Evolutionary conservation across 1,284 basidiomycete species (phyloP).

Genomic region (Hemileia vastatrix): DNA sequence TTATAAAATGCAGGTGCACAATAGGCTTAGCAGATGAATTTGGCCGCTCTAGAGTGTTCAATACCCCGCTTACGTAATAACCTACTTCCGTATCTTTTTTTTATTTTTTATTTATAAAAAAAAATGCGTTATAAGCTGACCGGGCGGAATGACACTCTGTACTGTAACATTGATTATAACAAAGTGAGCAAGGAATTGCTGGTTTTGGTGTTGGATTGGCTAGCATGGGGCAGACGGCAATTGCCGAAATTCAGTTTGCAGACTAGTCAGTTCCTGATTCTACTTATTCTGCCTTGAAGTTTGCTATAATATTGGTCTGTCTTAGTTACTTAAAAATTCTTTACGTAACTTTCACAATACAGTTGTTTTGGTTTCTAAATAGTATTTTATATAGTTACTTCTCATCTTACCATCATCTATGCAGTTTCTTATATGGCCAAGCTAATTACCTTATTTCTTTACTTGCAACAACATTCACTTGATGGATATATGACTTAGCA

Average conservation of each 20-base stretch:
- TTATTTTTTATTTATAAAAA: too few species aligned
- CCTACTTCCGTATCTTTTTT: background rate
- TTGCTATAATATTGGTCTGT: too few species aligned
- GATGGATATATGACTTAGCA: background rate
- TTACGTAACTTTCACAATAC: too few species aligned
- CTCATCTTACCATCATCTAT: background rate
- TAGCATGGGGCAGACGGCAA: slow-evolving; percentile 83
- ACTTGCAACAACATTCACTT: background rate
- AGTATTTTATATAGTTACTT: background rate
- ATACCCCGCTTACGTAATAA: slow-evolving; percentile 58
- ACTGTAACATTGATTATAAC: slow-evolving; percentile 48
- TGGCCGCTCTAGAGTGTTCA: slow-evolving; percentile 85
- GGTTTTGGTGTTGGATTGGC: slow-evolving; percentile 89
- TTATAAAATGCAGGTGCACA: slow-evolving; percentile 8
- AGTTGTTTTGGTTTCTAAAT: too few species aligned
- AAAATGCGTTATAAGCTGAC: too few species aligned
- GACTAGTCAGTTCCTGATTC: slow-evolving; percentile 24
- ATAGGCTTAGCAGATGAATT: slow-evolving; percentile 87
- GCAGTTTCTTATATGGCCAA: background rate
- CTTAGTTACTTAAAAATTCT: too few species aligned
- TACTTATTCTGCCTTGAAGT: too few species aligned
- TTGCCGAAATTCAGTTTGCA: slow-evolving; percentile 73
- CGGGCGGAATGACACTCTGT: too few species aligned
- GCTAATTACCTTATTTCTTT: slow-evolving; percentile 32
- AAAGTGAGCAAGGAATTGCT: slow-evolving; percentile 77